Base-by-base conservation (phyloP, 768 basidiomycete genomes). In the Panaeolus papilionaceus region DNA sequence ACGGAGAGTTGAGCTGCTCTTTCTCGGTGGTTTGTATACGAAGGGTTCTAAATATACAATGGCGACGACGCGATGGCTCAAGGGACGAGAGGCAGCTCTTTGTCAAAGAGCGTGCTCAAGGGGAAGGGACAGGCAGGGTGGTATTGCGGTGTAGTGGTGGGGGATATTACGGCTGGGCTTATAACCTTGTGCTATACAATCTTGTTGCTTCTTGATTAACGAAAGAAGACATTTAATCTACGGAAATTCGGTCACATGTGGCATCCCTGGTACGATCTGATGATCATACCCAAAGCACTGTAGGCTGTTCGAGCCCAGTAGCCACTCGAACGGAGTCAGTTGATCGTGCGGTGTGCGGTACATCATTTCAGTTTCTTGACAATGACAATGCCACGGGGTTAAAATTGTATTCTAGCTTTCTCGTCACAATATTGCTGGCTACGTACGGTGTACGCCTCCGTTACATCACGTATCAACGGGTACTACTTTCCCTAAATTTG, bases 181-280 rank as follows among this genome's bases (percentile, higher is more conserved):
- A 33, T 58, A 58, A 58, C 10, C 54, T 8, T 51, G 6, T 58
- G 20, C 54, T 37, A 33, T 33, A 33, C 33, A 23, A 37, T 37
- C 6, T 28, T 3, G 9, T 58, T 58, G 26, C 54, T 58, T 33
- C 54, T 9, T 33, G 3, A 58, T 33, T 58, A 18, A 58, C 28
- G n/a, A 37, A 58, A 33, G 9, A 33, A 37, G 54, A 33, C 8
- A 58, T 58, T 33, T 58, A 58, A 58, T 58, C 26, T 58, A 58
- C 3, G 2, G 33, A 37, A 33, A 16, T 33, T 37, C n/a, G 28
- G 54, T 58, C 54, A 58, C 54, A 58, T 58, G 54, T 33, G 16
- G 54, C 54, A 58, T 28, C 9, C 12, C 26, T 23, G 47, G 8
- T 58, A 18, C 28, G 28, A 58, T 26, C 47, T 58, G 54, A 33